Evolutionary conservation across 768 basidiomycete species (phyloP), one percentile per base, ranked within the genome.

Genomic region (Chlorophyllum brunneum): DNA sequence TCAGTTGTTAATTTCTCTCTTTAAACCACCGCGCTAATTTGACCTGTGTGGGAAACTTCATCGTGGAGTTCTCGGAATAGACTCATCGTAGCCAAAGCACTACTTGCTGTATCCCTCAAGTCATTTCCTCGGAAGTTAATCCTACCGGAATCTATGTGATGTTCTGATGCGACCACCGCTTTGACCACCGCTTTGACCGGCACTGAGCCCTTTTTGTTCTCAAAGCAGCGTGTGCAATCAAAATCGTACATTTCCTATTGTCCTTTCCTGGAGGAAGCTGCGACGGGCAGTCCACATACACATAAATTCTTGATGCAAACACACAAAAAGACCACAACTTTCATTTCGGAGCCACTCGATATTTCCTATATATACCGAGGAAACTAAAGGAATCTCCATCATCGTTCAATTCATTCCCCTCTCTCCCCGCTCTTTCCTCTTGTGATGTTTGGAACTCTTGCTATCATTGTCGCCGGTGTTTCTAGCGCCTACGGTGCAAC

Each of bases 401-500:
- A 6, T 5, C 18, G 20, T 15, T 15, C 13, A 43, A 31, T 41
- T 39, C 13, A 29, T 42, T 47, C 27, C 18, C 24, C 45, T 27
- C 38, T 26, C n/a, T 4, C 27, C 22, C 16, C 20, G 10, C 37
- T 24, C 29, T 18, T 18, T 37, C 24, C 18, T 15, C 20, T 38
- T 10, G 22, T 16, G 16, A 54, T 59, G 58, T 24, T 48, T 11
- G 22, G 15, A 1, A 26, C 55, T 30, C 34, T 66, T 36, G 51
- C 39, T 7, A 31, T 69, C 2, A 55, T 57, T 36, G 50, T 69
- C 11, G 57, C 60, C n/a, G 55, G 58, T 30, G 53, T 70, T 18
- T 67, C 73, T 27, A 27, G 58, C 27, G 64, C 58, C 5, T 58
- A 69, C 7, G 66, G 63, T 10, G 63, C 65, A 1, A 61, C 59